A percentile compares a stretch with the other conserved stretches of the same genome.
Conservation (phyloP, 2,329 filamentous ascomycete species). For the Thermothelomyces thermophilus region DNA sequence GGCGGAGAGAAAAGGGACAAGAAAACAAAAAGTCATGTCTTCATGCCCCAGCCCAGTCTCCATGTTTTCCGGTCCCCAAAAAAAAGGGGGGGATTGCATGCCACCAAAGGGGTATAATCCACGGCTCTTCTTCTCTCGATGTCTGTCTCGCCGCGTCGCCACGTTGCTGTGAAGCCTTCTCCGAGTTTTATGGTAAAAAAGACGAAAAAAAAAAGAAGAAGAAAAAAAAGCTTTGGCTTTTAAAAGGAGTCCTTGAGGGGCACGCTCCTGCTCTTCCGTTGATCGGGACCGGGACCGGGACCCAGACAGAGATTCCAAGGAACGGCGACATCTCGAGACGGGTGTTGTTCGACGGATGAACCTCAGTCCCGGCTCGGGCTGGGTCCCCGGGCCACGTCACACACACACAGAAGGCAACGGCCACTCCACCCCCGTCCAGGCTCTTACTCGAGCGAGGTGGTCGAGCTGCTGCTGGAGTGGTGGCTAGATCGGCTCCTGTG, state of each 20-base stretch:
- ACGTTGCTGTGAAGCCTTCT: constrained; percentile 32
- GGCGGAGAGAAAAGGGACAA: background rate
- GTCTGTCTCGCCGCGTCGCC: constrained; percentile 8
- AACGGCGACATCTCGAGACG: constrained; percentile 3
- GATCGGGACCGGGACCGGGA: constrained; percentile 5
- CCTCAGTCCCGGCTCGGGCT: constrained; percentile 8
- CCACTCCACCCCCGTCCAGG: constrained; percentile 9
- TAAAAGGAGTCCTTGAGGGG: constrained; percentile 1
- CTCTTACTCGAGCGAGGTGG: constrained; percentile 42
- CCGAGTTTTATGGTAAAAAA: constrained; percentile 29
- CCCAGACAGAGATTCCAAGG: background rate
- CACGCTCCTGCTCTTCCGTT: constrained; percentile 8
- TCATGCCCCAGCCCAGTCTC: constrained; percentile 6
- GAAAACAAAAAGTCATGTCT: constrained; percentile 6
- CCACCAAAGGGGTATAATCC: constrained; percentile 25
- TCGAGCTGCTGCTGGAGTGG: constrained; percentile 58
- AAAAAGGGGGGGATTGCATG: constrained; percentile 13
- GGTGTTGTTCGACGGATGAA: no score
- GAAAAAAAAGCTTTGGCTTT: constrained; percentile 2
- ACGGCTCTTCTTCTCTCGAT: constrained; percentile 11
- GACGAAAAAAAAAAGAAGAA: constrained; percentile 9
- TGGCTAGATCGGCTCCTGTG: constrained; percentile 47
- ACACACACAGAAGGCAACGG: constrained; percentile 8
- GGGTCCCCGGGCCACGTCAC: constrained; percentile 1
- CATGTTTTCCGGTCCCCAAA: constrained; percentile 1